Base-by-base conservation (phyloP, 257 asterid species). In the Henckelia pumila region DNA sequence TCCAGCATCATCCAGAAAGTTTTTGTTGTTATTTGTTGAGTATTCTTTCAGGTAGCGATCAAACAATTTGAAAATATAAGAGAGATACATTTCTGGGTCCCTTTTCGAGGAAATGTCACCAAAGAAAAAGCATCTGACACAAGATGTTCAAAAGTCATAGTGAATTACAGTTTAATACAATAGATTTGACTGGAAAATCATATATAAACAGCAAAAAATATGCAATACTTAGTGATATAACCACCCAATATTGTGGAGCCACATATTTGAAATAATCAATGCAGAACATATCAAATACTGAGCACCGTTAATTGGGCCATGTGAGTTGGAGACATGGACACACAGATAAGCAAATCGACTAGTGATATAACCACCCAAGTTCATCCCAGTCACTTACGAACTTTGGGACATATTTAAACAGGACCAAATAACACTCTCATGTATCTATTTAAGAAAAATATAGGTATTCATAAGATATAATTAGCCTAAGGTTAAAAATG, bases 21-120 rank as follows among this genome's bases (percentile, higher is more conserved):
- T 77, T 29, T 74, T 57, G 55, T 68, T 75, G 69, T 63, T 63
- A 52, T 55, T 64, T 63, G 21, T 35, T 68, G 58, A 40, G 75
- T 64, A 79, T 68, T 80, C 77, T 70, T 82, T 78, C 68, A 71
- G 71, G 78, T 88, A 93, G 80, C 88, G 75, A 62, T 91, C 95
- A 50, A 80, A 83, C 71, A 93, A 82, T 69, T 91, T 76, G 73
- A 56, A 74, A 68, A 87, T 73, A 58, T 71, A 88, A 50, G 82
- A 63, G 87, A 88, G 64, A 81, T 90, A 93, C 67, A 87, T 71
- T 23, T 77, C 32, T 29, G 96, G 95, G 77, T 90, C 92, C 83
- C 97, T 78, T 80, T 93, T 93, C 24, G 97, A 85, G 72, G 99
- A 93, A 78, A 81, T 77, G 72, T 93, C 99, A 22, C 99, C 97